phyloP scores from a whole-genome alignment of 768 basidiomycete genomes.

The Austroboletus festivus region DNA sequence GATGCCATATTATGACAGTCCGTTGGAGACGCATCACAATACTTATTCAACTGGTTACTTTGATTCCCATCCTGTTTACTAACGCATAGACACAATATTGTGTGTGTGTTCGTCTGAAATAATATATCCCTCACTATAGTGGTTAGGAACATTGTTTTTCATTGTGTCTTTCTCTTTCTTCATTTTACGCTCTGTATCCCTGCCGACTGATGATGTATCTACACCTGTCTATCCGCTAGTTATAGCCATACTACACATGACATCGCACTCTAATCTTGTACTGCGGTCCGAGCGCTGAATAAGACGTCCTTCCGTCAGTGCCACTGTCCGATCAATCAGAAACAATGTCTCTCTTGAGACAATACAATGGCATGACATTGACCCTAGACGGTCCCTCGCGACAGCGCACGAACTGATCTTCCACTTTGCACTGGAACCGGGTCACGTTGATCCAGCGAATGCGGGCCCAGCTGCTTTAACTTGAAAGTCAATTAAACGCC shows the following conservation, averaged over 20 bases:
- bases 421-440: background rate
- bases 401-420: constrained; percentile 1
- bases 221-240: constrained; percentile 6
- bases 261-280: constrained; percentile 7
- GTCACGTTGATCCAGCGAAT: background rate
- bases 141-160: constrained; percentile 10
- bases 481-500: too few relatives aligned
- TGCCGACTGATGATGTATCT: constrained; percentile 27
- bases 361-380: background rate
- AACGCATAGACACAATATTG: constrained; percentile 18
- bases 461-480: too few relatives aligned
- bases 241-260: constrained; percentile 12
- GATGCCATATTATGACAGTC: constrained; percentile 28
- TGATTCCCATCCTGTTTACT: constrained; percentile 24
- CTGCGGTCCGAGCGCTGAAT: constrained; percentile 13
- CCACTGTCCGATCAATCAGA: background rate
- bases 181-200: constrained; percentile 23
- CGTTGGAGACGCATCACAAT: constrained; percentile 20
- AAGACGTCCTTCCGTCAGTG: background rate
- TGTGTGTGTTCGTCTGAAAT: constrained; percentile 3
- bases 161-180: background rate
- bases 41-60: constrained; percentile 19
- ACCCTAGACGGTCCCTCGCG: background rate
- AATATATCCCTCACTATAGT: constrained; percentile 22
- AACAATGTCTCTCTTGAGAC: background rate